Percentiles rank a stretch among this genome's conserved stretches.
These are phyloP conservation scores for Aspergillus ruber DNA, from an alignment of 2,329 filamentous ascomycete genomes.

Conservation along the genomic window DNA sequence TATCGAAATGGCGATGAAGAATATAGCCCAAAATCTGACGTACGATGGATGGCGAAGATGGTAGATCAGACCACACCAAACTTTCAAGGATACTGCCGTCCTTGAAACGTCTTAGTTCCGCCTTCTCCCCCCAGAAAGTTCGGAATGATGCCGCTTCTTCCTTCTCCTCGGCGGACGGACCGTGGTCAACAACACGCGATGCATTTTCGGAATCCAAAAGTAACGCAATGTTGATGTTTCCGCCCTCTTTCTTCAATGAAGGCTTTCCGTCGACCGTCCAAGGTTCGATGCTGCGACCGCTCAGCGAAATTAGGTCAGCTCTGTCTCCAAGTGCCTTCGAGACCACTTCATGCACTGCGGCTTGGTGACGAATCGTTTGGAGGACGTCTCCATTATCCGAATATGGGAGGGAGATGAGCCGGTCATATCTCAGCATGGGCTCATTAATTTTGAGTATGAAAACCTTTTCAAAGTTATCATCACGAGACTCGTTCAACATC, in stretches of 20 bases:
- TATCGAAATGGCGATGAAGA: conserved; percentile 61
- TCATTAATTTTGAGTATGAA: conserved; percentile 63
- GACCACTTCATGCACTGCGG: conserved; percentile 56
- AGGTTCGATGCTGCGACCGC: conserved; percentile 29
- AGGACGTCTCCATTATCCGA: conserved; percentile 20
- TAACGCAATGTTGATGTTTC: conserved; percentile 56
- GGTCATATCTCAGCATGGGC: conserved; percentile 50
- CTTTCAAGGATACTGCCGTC: conserved; percentile 92
- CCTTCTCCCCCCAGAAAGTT: conserved; percentile 89
- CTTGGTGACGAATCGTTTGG: conserved; percentile 23
- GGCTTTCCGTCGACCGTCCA: conserved; percentile 46
- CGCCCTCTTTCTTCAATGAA: conserved; percentile 19
- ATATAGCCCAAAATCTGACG: conserved; percentile 73
- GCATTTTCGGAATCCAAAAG: conserved; percentile 67
- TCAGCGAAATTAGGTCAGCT: conserved; percentile 60
- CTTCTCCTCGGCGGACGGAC: conserved; percentile 78
- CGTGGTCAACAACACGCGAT: conserved; percentile 74
- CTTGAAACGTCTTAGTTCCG: conserved; percentile 88
- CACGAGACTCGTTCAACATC: conserved; percentile 65
- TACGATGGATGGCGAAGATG: conserved; percentile 57
- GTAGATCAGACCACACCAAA: conserved; percentile 69
- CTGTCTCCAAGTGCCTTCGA: conserved; percentile 69
- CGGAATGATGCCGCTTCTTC: conserved; percentile 75
- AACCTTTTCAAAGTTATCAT: conserved; percentile 75
- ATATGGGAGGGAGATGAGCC: conserved; percentile 36